Evolutionary conservation across 352 stramenopile genomes (phyloP), one percentile per base, ranked within the genome.

Genomic region (Phytopythium chamaehyphon): DNA sequence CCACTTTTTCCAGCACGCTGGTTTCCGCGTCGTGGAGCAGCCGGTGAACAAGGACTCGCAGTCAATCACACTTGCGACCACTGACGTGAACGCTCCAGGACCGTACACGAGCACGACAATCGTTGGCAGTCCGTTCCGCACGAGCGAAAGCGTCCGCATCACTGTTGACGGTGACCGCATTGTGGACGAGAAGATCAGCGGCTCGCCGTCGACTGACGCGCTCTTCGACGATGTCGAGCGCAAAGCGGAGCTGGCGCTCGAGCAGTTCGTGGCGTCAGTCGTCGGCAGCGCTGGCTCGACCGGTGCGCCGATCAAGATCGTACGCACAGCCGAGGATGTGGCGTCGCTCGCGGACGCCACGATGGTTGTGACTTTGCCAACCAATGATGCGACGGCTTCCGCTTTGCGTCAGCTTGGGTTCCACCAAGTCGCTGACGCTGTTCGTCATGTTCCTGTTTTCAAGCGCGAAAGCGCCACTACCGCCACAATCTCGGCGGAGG

Each of bases 1-100:
- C 15, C 96, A 99, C 68, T 99, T 98, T 59, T 94, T 98, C 66
- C 95, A 99, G 71, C 94, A 98, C 69, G 95, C 93, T 14, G 89
- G 94, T 24, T 98, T 99, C 71, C 86, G 96, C 31, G 57, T 98
- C 42, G 94, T 98, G 28, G 74, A 87, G 42, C 90, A 90, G 43
- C 66, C 79, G 7, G 62, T 95, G 28, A 81, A 97, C 50, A 50
- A 68, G 2, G 76, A 62, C 24, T 73, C 71, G 18, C 62, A 88
- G 9, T 64, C 57, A 37, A 78, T 83, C 39, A 66, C 64, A 28
- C 56, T 92, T 40, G 73, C 72, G 26, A 92, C 82, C 12, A 89
- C 75, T 16, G 78, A 81, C 46, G 64, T 92, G 38, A 81, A 92
- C 43, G 75, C 82, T 6, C 79, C 82, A 3, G 75, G 66, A 0